phyloP scores from a whole-genome alignment of 1,139 yeast genomes.

The Kodamaea derodonti region DNA sequence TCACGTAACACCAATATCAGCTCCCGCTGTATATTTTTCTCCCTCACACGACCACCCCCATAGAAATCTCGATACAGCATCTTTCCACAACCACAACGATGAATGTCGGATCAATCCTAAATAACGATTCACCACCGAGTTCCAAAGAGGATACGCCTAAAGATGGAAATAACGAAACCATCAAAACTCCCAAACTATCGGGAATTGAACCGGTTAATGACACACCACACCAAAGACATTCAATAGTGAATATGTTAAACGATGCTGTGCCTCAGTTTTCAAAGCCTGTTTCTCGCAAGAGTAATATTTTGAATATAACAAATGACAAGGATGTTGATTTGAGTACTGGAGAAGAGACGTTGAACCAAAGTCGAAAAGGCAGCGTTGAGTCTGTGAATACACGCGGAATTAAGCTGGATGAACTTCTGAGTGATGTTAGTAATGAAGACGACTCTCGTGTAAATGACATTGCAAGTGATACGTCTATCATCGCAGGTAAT shows the following conservation, averaged over 20 bases:
- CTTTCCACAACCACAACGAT: slow-evolving; percentile 13
- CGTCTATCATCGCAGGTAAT: not conserved
- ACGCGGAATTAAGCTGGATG: not conserved
- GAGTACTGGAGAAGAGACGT: slow-evolving; percentile 29
- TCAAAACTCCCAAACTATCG: not conserved
- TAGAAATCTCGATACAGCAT: too few relatives aligned
- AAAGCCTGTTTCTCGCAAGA: slow-evolving; percentile 22
- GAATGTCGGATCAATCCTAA: slow-evolving; percentile 48
- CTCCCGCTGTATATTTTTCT: too few relatives aligned
- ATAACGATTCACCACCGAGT: slow-evolving; percentile 39
- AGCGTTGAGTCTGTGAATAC: slow-evolving; percentile 1
- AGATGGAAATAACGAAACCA: not conserved
- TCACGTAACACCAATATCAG: too few relatives aligned
- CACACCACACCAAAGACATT: slow-evolving; percentile 16
- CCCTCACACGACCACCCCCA: not conserved
- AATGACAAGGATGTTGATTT: slow-evolving; percentile 44
- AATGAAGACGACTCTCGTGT: not conserved
- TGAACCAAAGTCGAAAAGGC: slow-evolving; percentile 4
- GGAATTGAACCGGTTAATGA: slow-evolving; percentile 3
- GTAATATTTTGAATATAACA: slow-evolving; percentile 44
- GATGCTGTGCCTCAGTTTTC: slow-evolving; percentile 9
- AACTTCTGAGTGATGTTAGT: not conserved
- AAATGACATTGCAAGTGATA: not conserved
- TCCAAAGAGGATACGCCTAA: slow-evolving; percentile 16
- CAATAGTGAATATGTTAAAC: slow-evolving; percentile 21